Base-by-base conservation (phyloP, 23 red algal genomes). In the Gracilaria gracilis region DNA sequence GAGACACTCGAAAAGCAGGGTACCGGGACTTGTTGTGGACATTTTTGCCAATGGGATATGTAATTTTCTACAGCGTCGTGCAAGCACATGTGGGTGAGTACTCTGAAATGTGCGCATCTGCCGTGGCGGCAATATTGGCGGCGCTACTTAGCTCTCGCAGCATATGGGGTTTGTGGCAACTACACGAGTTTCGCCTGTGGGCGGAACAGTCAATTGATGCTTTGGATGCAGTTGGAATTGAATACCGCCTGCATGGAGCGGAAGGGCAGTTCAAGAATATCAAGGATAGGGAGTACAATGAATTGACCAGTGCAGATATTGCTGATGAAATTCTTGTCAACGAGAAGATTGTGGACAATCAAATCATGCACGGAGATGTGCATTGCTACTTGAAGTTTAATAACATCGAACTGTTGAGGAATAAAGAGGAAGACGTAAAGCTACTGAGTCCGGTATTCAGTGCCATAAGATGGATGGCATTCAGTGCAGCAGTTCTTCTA, bases 381-480 rank as follows among this genome's bases (percentile, higher is more conserved):
- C 76, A 54, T 5, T 81, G 76, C 47, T 81, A 53, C 27, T 15
- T 81, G 7, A 81, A 81, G 76, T 81, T 58, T 81, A 47, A n/a
- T 1, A 20, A n/a, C 13, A 34, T 48, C 5, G 46, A 57, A 27
- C 15, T 58, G 27, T 29, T 62, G 24, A 31, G 3, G 19, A 62
- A 20, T 15, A 20, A 55, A 19, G 51, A 55, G 51, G 42, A 46
- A 46, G 11, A 46, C 42, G 42, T 46, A 46, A 46, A 46, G 11
- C 42, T 46, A 4, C 11, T 46, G 42, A 46, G 42, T 11, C 42
- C 42, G 42, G 11, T 46, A 46, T 46, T 46, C 42, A 55, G 51
- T 55, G 17, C 17, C 19, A 15, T 6, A 55, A 9, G 51, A 55
- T 55, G 51, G 51, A 20, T 55, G 8, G 17, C 16, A 20, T 19